Base-by-base conservation (phyloP, 2,329 filamentous ascomycete genomes). In the Aspergillus sergii region DNA sequence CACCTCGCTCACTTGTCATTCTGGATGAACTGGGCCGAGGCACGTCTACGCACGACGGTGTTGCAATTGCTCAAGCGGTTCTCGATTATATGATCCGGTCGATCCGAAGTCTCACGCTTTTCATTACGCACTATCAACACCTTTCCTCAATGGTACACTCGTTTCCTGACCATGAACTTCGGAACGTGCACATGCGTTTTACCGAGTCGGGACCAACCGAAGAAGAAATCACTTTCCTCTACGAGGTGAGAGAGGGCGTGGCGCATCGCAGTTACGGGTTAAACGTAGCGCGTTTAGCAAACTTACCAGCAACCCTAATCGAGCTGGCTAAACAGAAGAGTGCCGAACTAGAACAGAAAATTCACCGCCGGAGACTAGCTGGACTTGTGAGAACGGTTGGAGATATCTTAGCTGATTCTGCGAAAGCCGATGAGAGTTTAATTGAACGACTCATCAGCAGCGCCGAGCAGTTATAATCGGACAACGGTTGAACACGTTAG, bases 51-150 rank as follows among this genome's bases (percentile, higher is more conserved):
- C 93, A 98, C 75, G 95, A 99, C 76, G 95, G 95, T 60, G 93
- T 96, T 6, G 95, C 95, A 61, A 98, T 99, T 71, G 95, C 95
- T 1, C 91, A 96, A 71, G 91, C 93, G 28, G 95, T 99, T 6
- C 84, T 99, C 7, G 88, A 94, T 63, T 89, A 96, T 73, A 87
- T 98, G 65, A 90, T 96, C 30, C 84, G 88, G 28, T 86, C 93
- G 19, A 85, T 89, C 0, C 84, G 85, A 59, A 92, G 92, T 65
- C 83, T 97, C 54, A 96, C 93, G 7, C 84, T 99, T 48, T 99
- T 99, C 82, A 97, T 99, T 76, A 99, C 95, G 4, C 95, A 99
- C 80, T 99, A 99, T 77, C 95, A 99, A 80, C 90, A 89, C 68
- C 86, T 99, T 0, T 83, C 86, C n/a, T 88, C 89, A 11, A 85